These are phyloP conservation scores for Hericium alpestre DNA, from an alignment of 768 basidiomycete genomes.

Conservation along the genomic window DNA sequence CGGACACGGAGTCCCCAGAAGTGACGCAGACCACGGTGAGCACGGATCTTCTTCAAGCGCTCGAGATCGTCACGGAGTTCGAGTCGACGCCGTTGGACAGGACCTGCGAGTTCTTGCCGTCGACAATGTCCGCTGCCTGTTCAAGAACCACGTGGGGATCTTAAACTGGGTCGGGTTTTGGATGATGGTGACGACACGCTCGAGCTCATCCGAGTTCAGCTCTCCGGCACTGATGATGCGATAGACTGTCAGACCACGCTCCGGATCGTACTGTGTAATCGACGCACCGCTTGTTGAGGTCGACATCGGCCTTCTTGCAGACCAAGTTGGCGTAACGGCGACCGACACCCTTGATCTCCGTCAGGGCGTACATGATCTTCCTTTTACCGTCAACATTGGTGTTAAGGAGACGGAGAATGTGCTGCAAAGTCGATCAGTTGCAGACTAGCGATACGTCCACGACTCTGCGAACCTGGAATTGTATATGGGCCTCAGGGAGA, in stretches of 20 bases:
- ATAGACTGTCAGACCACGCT: neutral
- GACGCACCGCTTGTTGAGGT: slow-evolving; percentile 91
- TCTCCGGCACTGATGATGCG: slow-evolving; percentile 75
- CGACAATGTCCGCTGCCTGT: slow-evolving; percentile 98
- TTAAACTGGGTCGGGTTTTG: slow-evolving; percentile 99
- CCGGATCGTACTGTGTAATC: neutral
- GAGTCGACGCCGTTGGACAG: slow-evolving; percentile 96
- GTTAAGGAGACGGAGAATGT: slow-evolving; percentile 98
- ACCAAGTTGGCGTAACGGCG: slow-evolving; percentile 97
- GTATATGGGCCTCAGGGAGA: neutral
- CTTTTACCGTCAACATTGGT: slow-evolving; percentile 99
- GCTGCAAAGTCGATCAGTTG: slow-evolving; percentile 34
- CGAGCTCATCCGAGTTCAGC: slow-evolving; percentile 98
- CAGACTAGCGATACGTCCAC: neutral
- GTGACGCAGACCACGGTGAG: slow-evolving; percentile 88
- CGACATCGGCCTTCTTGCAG: slow-evolving; percentile 99
- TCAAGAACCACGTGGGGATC: slow-evolving; percentile 98
- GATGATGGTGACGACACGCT: slow-evolving; percentile 97
- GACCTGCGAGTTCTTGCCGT: slow-evolving; percentile 94
- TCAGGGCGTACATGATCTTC: slow-evolving; percentile 98
- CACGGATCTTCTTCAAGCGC: slow-evolving; percentile 97
- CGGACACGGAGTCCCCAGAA: slow-evolving; percentile 93
- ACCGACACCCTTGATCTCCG: slow-evolving; percentile 99
- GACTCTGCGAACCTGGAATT: neutral
- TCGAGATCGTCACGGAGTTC: slow-evolving; percentile 95